Evolutionary conservation across 176 grass and related monocot genomes (phyloP).

Genomic region (Oryza meridionalis): DNA sequence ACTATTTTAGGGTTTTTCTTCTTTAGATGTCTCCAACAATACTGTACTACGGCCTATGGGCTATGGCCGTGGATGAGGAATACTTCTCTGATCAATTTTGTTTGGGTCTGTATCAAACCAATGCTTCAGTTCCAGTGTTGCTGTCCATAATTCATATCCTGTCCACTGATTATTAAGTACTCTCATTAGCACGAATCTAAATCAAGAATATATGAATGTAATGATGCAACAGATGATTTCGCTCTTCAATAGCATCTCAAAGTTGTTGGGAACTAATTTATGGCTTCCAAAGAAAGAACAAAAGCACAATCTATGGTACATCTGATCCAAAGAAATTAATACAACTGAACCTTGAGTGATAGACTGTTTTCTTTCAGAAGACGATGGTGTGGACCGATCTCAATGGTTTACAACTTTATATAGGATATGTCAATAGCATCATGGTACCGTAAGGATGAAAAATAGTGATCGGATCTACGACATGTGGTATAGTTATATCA

Average conservation of each 20-base stretch:
- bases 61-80: neutral
- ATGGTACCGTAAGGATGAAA: constrained; percentile 28
- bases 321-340: neutral
- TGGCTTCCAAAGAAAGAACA: constrained; percentile 6
- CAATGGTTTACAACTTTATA: neutral
- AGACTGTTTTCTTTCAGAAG: neutral
- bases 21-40: neutral
- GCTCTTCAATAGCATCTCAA: neutral
- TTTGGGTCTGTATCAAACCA: neutral
- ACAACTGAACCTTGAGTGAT: neutral
- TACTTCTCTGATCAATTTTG: neutral
- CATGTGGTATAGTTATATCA: constrained; percentile 29
- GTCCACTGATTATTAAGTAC: neutral
- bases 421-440: neutral
- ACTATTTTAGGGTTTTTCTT: neutral
- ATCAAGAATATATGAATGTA: neutral
- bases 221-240: constrained; percentile 1
- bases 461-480: constrained; percentile 24
- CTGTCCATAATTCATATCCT: neutral
- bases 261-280: neutral
- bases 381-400: neutral
- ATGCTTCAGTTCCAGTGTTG: neutral
- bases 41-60: neutral
- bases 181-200: neutral
- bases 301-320: neutral